phyloP scores from a whole-genome alignment of 1,139 yeast genomes.

The Blastobotrys elegans region DNA sequence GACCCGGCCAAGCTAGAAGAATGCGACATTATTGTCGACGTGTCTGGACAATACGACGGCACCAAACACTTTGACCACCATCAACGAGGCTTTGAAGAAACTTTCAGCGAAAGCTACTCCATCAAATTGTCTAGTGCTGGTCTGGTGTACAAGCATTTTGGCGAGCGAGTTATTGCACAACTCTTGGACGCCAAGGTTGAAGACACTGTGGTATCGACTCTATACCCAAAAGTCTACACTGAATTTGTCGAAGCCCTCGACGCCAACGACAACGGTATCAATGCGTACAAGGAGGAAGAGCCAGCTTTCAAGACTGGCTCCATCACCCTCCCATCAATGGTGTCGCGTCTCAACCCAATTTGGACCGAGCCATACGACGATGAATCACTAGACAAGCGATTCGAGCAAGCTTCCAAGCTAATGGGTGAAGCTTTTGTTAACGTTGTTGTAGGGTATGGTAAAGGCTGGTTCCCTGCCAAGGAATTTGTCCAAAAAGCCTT shows the following conservation, averaged over 20 bases:
- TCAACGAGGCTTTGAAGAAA: conserved; percentile 73
- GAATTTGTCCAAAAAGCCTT: conserved; percentile 69
- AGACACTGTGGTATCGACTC: conserved; percentile 46
- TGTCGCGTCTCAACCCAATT: conserved; percentile 73
- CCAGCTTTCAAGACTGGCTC: conserved; percentile 39
- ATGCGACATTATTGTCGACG: conserved; percentile 92
- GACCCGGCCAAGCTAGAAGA: conserved; percentile 76
- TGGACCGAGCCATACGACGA: conserved; percentile 61
- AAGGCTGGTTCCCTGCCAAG: conserved; percentile 90
- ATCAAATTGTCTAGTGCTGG: conserved; percentile 95
- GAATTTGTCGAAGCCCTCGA: conserved; percentile 89
- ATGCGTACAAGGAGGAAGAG: conserved; percentile 50
- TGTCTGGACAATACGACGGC: conserved; percentile 89
- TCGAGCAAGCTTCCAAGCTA: conserved; percentile 64
- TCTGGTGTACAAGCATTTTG: conserved; percentile 86
- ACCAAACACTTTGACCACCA: conserved; percentile 90
- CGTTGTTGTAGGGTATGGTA: conserved; percentile 66
- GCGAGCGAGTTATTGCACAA: conserved; percentile 63
- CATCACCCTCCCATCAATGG: conserved; percentile 75
- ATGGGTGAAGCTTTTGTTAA: conserved; percentile 79
- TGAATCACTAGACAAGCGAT: conserved; percentile 59
- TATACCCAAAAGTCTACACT: conserved; percentile 71
- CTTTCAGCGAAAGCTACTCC: conserved; percentile 48
- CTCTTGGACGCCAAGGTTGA: conserved; percentile 37
- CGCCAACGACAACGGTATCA: conserved; percentile 93